Conservation (phyloP, 2,329 filamentous ascomycete genomes). For the Chrysoporthe puriensis region DNA sequence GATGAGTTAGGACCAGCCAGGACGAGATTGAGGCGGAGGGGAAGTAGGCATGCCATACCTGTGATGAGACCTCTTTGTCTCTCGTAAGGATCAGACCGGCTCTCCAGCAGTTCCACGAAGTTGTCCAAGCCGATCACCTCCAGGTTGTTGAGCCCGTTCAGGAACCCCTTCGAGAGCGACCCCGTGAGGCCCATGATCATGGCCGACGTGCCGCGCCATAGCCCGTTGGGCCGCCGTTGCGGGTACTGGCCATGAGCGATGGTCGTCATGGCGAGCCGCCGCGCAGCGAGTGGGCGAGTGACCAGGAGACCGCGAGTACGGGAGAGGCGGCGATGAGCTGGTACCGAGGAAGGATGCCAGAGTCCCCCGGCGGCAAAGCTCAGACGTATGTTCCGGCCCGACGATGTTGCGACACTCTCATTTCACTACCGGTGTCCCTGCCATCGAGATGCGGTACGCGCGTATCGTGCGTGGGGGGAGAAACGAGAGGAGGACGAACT, state of each 20-base stretch:
- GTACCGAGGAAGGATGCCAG: background rate
- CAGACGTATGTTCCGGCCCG: background rate
- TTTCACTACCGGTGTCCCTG: background rate
- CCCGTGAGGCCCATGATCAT: conserved; percentile 75
- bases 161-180: conserved; percentile 71
- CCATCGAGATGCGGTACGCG: background rate
- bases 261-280: conserved; percentile 17
- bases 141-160: conserved; percentile 74
- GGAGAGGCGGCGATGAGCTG: background rate
- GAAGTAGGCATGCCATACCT: conserved; percentile 52
- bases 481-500: background rate
- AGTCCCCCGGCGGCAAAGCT: background rate
- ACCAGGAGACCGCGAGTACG: background rate
- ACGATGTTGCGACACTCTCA: background rate
- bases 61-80: conserved; percentile 82
- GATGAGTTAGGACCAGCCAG: conserved; percentile 24
- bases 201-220: conserved; percentile 76
- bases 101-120: conserved; percentile 77
- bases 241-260: conserved; percentile 29
- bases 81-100: conserved; percentile 65
- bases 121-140: conserved; percentile 76
- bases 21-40: background rate
- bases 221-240: conserved; percentile 55
- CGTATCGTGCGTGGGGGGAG: background rate
- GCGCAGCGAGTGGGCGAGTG: background rate